Percentiles rank a stretch among this genome's conserved stretches.
These are phyloP conservation scores for Cylindrotheca closterium DNA, from an alignment of 108 stramenopile genomes.

Conservation along the genomic window DNA sequence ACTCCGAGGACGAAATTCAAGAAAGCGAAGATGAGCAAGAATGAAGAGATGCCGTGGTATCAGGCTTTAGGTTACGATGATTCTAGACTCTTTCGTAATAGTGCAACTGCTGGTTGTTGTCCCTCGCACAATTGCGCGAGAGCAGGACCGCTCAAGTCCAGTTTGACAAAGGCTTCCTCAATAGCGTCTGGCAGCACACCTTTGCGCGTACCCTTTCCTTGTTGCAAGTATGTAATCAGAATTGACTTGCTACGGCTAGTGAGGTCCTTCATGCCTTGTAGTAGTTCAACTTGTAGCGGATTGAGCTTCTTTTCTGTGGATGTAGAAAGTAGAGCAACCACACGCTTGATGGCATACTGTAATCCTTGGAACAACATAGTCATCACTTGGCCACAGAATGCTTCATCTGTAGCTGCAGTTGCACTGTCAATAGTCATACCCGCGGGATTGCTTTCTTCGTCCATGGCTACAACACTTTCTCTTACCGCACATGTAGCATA, in stretches of 20 bases:
- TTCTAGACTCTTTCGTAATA: too few species aligned
- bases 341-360: slow-evolving; percentile 45
- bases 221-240: not conserved
- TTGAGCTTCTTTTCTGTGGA: slow-evolving; percentile 28
- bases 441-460: slow-evolving; percentile 36
- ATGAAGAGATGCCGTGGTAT: too few species aligned
- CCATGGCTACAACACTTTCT: slow-evolving; percentile 41
- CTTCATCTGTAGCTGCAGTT: slow-evolving; percentile 23
- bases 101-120: not conserved
- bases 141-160: not conserved
- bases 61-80: too few species aligned
- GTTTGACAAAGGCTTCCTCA: slow-evolving; percentile 1
- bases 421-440: slow-evolving; percentile 34
- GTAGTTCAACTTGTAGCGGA: slow-evolving; percentile 40
- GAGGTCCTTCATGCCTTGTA: slow-evolving; percentile 37
- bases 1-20: too few species aligned
- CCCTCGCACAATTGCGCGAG: slow-evolving; percentile 1
- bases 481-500: slow-evolving; percentile 40
- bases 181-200: slow-evolving; percentile 4
- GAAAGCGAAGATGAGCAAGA: too few species aligned
- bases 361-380: slow-evolving; percentile 26
- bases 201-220: not conserved
- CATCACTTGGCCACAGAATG: slow-evolving; percentile 15
- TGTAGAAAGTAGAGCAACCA: slow-evolving; percentile 35
- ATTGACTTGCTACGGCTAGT: slow-evolving; percentile 1